Evolutionary conservation across 2,329 filamentous ascomycete species (phyloP).

Genomic region (Fusarium nematophilum): DNA sequence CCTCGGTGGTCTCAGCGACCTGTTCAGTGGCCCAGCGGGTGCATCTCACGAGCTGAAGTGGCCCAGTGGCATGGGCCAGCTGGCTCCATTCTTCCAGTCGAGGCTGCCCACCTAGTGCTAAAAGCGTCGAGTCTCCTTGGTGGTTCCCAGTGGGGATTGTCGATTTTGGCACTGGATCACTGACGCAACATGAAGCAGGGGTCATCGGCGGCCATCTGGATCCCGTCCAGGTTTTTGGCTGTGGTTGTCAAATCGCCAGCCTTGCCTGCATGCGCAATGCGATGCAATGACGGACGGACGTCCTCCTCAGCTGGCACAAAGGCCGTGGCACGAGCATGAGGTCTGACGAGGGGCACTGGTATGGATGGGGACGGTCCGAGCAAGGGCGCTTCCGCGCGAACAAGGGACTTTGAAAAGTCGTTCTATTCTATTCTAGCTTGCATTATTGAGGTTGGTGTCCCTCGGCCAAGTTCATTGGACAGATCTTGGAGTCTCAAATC

Average conservation of each 20-base stretch:
- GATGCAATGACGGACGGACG: constrained; percentile 22
- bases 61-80: constrained; percentile 31
- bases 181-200: constrained; percentile 26
- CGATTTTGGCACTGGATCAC: constrained; percentile 31
- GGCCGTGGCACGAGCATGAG: constrained; percentile 14
- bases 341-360: constrained; percentile 16
- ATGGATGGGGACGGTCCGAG: constrained; percentile 11
- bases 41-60: constrained; percentile 39
- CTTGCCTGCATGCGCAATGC: constrained; percentile 19
- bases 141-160: constrained; percentile 26
- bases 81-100: constrained; percentile 1
- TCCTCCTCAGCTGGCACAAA: constrained; percentile 6
- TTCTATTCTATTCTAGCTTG: constrained; percentile 20
- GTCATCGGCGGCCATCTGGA: not conserved
- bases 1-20: constrained; percentile 27
- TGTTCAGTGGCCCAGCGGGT: constrained; percentile 32
- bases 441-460: constrained; percentile 14
- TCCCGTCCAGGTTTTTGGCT: no score
- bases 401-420: constrained; percentile 29
- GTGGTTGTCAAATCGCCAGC: constrained; percentile 16
- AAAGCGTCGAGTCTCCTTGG: constrained; percentile 23
- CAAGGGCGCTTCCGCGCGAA: constrained; percentile 16
- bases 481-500: constrained; percentile 22
- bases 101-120: constrained; percentile 27
- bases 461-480: constrained; percentile 23